Evolutionary conservation across 257 asterid species (phyloP).

Genomic region (Solanum peruvianum): DNA sequence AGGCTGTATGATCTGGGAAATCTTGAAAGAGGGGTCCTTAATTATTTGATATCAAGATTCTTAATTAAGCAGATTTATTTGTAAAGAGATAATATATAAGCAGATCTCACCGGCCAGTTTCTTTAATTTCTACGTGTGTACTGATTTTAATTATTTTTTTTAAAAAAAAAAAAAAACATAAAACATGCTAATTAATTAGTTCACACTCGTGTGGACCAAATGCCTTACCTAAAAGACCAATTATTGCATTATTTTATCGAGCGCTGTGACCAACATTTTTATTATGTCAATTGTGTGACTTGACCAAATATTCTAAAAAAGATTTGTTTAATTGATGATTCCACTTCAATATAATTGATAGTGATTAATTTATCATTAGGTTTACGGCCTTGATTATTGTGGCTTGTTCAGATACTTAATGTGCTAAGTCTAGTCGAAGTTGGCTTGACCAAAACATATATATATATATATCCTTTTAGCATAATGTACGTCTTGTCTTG

Average conservation of each 20-base stretch:
- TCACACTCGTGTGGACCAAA: neutral
- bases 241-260: neutral
- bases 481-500: neutral
- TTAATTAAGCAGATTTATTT: neutral
- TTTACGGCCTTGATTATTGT: neutral
- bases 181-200: neutral
- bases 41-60: neutral
- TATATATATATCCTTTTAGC: neutral
- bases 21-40: neutral
- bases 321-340: neutral
- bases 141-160: neutral
- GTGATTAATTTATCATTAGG: neutral
- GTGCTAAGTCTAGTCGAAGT: neutral
- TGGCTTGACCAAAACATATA: neutral
- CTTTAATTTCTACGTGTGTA: neutral
- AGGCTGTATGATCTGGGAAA: neutral
- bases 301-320: neutral
- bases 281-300: neutral
- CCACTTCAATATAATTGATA: neutral
- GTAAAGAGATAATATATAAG: neutral
- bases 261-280: neutral
- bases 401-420: neutral
- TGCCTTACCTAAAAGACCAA: neutral
- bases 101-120: neutral
- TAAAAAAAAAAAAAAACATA: neutral